Percentiles rank a stretch among this genome's conserved stretches.
Evolutionary conservation across 1,284 basidiomycete species (phyloP).

Genomic region (Moesziomyces aphidis): DNA sequence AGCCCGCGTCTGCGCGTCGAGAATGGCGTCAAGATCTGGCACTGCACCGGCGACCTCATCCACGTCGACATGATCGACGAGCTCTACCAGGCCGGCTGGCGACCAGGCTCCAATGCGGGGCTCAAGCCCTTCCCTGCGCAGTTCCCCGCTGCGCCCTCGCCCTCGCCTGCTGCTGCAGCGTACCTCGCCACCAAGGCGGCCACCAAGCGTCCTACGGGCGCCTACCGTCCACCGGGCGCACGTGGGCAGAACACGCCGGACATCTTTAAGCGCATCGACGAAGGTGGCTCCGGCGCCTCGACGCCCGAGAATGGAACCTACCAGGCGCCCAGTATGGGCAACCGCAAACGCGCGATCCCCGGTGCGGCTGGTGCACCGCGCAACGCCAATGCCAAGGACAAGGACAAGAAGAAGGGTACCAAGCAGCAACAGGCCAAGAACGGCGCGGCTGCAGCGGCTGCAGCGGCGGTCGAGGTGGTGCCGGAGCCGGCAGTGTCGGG

Average conservation of each 20-base stretch:
- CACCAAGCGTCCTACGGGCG: slow-evolving; percentile 66
- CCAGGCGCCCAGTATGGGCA: slow-evolving; percentile 46
- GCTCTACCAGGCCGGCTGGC: slow-evolving; percentile 88
- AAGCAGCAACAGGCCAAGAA: slow-evolving; percentile 50
- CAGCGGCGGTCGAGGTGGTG: slow-evolving; percentile 5
- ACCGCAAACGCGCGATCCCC: slow-evolving; percentile 48
- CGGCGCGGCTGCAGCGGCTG: slow-evolving; percentile 17
- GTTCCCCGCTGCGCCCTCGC: slow-evolving; percentile 79
- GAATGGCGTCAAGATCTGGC: slow-evolving; percentile 96
- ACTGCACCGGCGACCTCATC: slow-evolving; percentile 86
- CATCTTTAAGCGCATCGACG: slow-evolving; percentile 88
- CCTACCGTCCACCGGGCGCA: slow-evolving; percentile 72
- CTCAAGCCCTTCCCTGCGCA: slow-evolving; percentile 78
- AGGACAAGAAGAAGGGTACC: slow-evolving; percentile 41
- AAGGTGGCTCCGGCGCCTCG: slow-evolving; percentile 70
- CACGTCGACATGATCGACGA: slow-evolving; percentile 83
- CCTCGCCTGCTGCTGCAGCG: slow-evolving; percentile 74
- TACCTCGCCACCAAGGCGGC: slow-evolving; percentile 63
- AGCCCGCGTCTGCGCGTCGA: slow-evolving; percentile 94
- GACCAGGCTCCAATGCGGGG: slow-evolving; percentile 77
- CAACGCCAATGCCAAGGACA: slow-evolving; percentile 18
- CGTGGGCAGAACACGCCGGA: slow-evolving; percentile 85
- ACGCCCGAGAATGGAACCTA: slow-evolving; percentile 50
- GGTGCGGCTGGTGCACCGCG: slow-evolving; percentile 47
- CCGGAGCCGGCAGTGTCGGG: slow-evolving; percentile 20